These are phyloP conservation scores for Fusarium beomiforme DNA, from an alignment of 2,329 filamentous ascomycete species.

Conservation along the genomic window DNA sequence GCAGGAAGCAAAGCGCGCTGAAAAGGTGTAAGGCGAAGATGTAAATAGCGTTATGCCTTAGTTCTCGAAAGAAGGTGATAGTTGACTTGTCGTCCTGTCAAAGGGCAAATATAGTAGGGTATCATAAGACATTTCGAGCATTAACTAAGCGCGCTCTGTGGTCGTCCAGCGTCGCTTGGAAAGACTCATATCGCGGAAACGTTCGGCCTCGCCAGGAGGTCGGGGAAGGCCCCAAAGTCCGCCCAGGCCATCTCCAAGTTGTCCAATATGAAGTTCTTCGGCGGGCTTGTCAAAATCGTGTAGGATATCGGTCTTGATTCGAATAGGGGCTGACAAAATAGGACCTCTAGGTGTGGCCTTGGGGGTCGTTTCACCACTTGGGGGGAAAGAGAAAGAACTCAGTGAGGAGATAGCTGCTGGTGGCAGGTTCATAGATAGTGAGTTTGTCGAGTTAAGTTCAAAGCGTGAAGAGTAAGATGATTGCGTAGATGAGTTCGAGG, in stretches of 20 bases:
- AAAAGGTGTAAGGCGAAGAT: constrained; percentile 24
- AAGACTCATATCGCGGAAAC: constrained; percentile 55
- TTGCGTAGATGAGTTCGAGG: constrained; percentile 21
- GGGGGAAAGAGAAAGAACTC: constrained; percentile 31
- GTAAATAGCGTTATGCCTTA: constrained; percentile 10
- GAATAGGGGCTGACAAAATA: constrained; percentile 50
- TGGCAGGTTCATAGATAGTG: constrained; percentile 34
- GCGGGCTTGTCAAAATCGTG: constrained; percentile 43
- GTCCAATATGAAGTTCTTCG: constrained; percentile 48
- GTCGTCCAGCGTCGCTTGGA: constrained; percentile 67
- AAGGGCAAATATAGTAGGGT: constrained; percentile 8
- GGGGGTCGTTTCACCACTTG: constrained; percentile 28
- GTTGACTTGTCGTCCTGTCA: constrained; percentile 20
- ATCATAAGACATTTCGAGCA: constrained; percentile 1
- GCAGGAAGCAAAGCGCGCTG: constrained; percentile 40
- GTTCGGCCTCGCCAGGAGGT: constrained; percentile 58
- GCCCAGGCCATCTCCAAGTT: constrained; percentile 51
- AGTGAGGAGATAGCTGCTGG: constrained; percentile 35
- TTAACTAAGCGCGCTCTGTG: constrained; percentile 53
- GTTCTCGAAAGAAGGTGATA: constrained; percentile 3
- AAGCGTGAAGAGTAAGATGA: constrained; percentile 25
- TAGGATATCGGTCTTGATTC: constrained; percentile 46
- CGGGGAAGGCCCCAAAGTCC: constrained; percentile 58
- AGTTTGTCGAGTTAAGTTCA: constrained; percentile 28
- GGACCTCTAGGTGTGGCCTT: constrained; percentile 41